These are phyloP conservation scores for Apophysomyces variabilis DNA, from an alignment of 371 early-diverging fungal genomes.

Conservation along the genomic window DNA sequence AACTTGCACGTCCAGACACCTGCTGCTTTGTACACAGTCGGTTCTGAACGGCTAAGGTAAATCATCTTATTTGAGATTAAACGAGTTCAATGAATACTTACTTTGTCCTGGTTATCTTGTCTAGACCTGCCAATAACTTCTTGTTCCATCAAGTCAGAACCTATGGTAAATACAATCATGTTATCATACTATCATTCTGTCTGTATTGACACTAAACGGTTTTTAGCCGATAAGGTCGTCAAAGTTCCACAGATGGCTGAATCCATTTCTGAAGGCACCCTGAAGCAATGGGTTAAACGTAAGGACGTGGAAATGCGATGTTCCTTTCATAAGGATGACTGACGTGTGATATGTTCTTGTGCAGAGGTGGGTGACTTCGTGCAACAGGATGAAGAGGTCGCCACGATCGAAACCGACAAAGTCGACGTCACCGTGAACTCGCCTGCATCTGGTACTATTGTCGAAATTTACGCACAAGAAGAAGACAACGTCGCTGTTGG, in stretches of 20 bases:
- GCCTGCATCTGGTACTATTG: conserved; percentile 87
- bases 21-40: conserved; percentile 41
- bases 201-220: background rate
- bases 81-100: conserved; percentile 1
- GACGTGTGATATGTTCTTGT: background rate
- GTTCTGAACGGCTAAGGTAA: conserved; percentile 45
- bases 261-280: conserved; percentile 96
- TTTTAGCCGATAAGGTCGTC: conserved; percentile 78
- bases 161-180: conserved; percentile 37
- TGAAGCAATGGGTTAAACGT: conserved; percentile 96
- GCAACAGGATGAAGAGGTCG: conserved; percentile 92
- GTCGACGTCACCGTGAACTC: conserved; percentile 96
- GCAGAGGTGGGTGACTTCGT: conserved; percentile 95
- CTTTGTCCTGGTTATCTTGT: background rate
- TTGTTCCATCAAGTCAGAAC: conserved; percentile 40
- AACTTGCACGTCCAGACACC: conserved; percentile 49
- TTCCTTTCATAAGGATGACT: background rate
- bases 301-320: conserved; percentile 33
- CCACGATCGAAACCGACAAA: conserved; percentile 98
- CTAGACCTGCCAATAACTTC: background rate
- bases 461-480: conserved; percentile 85
- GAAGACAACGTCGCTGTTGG: conserved; percentile 94
- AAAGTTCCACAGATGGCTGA: conserved; percentile 97
- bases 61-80: conserved; percentile 19
- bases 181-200: background rate